phyloP scores from a whole-genome alignment of 2,329 filamentous ascomycete genomes.

The Trichoderma oligosporum region DNA sequence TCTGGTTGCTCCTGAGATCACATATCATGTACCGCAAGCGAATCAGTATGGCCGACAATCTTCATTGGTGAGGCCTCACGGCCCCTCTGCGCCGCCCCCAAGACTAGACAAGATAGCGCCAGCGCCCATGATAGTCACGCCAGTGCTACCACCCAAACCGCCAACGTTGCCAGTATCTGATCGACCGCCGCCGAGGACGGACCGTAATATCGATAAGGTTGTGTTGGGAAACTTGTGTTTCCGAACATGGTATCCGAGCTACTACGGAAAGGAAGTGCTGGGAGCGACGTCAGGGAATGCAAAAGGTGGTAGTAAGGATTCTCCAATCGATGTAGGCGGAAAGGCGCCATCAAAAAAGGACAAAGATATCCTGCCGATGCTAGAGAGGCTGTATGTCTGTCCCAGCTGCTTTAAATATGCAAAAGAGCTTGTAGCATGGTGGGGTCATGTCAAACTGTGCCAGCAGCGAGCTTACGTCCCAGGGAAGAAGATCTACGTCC shows the following conservation, averaged over 20 bases:
- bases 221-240: conserved; percentile 81
- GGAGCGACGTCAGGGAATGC: conserved; percentile 43
- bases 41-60: conserved; percentile 29
- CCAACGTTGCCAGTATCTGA: conserved; percentile 27
- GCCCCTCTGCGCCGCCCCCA: conserved; percentile 32
- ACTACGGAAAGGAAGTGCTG: conserved; percentile 71
- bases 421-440: conserved; percentile 56
- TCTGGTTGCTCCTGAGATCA: conserved; percentile 40
- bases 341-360: conserved; percentile 33
- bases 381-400: conserved; percentile 78
- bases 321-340: conserved; percentile 29
- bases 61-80: conserved; percentile 35
- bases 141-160: conserved; percentile 32
- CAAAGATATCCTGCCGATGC: conserved; percentile 41
- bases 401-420: conserved; percentile 94
- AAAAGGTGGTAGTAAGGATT: conserved; percentile 28
- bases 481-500: conserved; percentile 70
- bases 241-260: conserved; percentile 88
- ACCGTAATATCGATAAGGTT: conserved; percentile 82
- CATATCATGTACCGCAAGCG: conserved; percentile 39
- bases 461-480: conserved; percentile 50
- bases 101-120: conserved; percentile 30
- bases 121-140: conserved; percentile 20
- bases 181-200: conserved; percentile 42
- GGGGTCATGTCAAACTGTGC: conserved; percentile 57